A percentile compares a stretch with the other conserved stretches of the same genome.
Evolutionary conservation across 2,329 filamentous ascomycete species (phyloP).

Genomic region (Chaetomium strumarium): DNA sequence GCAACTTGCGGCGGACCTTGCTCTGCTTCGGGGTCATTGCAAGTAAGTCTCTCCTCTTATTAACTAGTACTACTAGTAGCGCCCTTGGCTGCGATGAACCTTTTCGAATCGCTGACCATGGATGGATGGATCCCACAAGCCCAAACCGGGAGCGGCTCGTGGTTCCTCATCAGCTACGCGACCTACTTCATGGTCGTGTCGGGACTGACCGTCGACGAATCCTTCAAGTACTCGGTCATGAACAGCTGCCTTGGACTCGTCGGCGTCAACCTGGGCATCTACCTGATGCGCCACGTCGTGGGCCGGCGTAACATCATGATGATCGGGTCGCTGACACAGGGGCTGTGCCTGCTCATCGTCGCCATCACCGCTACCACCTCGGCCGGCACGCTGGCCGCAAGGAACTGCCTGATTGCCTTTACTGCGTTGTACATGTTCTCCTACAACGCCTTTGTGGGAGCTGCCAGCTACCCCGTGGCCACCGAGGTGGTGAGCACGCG

Average conservation of each 20-base stretch:
- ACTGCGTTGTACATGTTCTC: constrained; percentile 31
- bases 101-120: background rate
- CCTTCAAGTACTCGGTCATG: constrained; percentile 46
- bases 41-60: constrained; percentile 17
- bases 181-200: constrained; percentile 44
- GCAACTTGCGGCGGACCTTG: constrained; percentile 43
- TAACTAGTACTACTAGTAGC: too few relatives aligned
- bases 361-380: constrained; percentile 33
- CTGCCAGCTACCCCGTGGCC: constrained; percentile 37
- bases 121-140: background rate
- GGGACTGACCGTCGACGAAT: constrained; percentile 35
- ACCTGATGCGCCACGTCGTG: constrained; percentile 41
- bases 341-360: constrained; percentile 39
- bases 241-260: constrained; percentile 44
- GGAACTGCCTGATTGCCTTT: constrained; percentile 34
- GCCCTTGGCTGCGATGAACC: too few relatives aligned
- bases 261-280: constrained; percentile 44
- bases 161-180: constrained; percentile 46
- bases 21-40: constrained; percentile 45
- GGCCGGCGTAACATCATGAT: constrained; percentile 44
- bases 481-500: constrained; percentile 40
- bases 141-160: constrained; percentile 33
- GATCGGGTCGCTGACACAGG: constrained; percentile 38
- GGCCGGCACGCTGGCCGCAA: constrained; percentile 26
- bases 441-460: constrained; percentile 36